Base-by-base conservation (phyloP, 345 rosid species). In the Aquilaria yunnanensis region DNA sequence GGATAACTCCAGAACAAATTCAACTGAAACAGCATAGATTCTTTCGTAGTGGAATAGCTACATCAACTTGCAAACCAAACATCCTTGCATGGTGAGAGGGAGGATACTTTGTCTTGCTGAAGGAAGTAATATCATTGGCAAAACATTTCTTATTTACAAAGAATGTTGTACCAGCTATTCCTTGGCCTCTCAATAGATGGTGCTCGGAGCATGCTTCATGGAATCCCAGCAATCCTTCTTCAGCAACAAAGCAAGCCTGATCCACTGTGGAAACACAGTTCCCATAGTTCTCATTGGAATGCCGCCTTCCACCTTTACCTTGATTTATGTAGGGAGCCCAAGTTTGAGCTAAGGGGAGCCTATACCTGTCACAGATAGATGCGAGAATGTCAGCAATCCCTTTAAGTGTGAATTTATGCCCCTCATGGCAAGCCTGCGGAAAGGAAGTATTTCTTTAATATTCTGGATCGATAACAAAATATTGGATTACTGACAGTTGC, bases 41-140 rank as follows among this genome's bases (percentile, higher is more conserved):
- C 85, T 77, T 77, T 56, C 61, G 75, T 10, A 92, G 70, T 29
- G 97, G 98, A 66, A 85, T 80, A 43, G 98, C 96, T 69, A 85
- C 63, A 49, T 96, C 97, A 64, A 87, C 85, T 57, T 69, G 76
- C 69, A 89, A 77, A 31, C 77, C 86, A 55, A 87, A 79, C 74
- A 93, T 78, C 79, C 82, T 76, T 57, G 98, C 98, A 56, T 85
- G 88, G 78, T 93, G 98, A 16, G 94, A 79, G 50, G 89, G 85
- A 51, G 96, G 96, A 70, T 93, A 93, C 41, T 81, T 77, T 10
- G 83, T 75, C 83, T 77, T 84, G 75, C 82, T 80, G 66, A 84
- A 87, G 51, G 81, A 74, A 48, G 89, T 74, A 64, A 89, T 67
- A 60, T 92, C 81, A n/a, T 80, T 64, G 45, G 83, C 81, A 68